Evolutionary conservation across 2,329 filamentous ascomycete species (phyloP), one percentile per base, ranked within the genome.

Genomic region (Fusarium sp.): DNA sequence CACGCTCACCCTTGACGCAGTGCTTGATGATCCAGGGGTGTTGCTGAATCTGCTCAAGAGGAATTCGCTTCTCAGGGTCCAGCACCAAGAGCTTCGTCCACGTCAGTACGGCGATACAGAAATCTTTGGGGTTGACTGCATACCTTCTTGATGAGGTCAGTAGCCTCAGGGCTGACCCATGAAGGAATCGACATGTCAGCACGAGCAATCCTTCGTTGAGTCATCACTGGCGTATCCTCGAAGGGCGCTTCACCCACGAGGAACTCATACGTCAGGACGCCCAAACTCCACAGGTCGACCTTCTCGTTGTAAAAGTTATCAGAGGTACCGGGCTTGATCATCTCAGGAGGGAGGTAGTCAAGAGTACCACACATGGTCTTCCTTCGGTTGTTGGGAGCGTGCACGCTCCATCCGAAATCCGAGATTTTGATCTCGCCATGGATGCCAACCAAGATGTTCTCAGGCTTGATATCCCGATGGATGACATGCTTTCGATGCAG

Each of bases 11-110:
- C 83, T 89, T 90, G 73, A 92, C 88, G 81, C 95, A 98, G 82
- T 98, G 94, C 86, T 98, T 98, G 75, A 98, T 82, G 78, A 99
- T 97, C 96, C 96, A 99, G 24, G 96, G 95, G 81, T 98, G 96
- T 58, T 88, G 88, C 82, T 95, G 92, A 41, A 98, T 92, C 66
- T 97, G 92, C 22, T 97, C 95, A 16, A 99, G 89, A 7, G 95
- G 90, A 76, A 99, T 93, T 73, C 96, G 89, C 87, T 97, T 97
- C 79, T 97, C 94, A 0, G 96, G 96, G 79, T 98, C 95, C 62
- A 98, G 88, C 26, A 98, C 94, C 47, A 99, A 89, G 42, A 97
- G 86, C 93, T 93, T 82, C 53, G 26, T n/a, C 51, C n/a, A 50
- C 64, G 72, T 81, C 64, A 82, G 78, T 59, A 53, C 24, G n/a